Percentiles rank a stretch among this genome's conserved stretches.
These are phyloP conservation scores for Syncephalastrum sp. DNA, from an alignment of 371 early-diverging fungal genomes.

Conservation along the genomic window DNA sequence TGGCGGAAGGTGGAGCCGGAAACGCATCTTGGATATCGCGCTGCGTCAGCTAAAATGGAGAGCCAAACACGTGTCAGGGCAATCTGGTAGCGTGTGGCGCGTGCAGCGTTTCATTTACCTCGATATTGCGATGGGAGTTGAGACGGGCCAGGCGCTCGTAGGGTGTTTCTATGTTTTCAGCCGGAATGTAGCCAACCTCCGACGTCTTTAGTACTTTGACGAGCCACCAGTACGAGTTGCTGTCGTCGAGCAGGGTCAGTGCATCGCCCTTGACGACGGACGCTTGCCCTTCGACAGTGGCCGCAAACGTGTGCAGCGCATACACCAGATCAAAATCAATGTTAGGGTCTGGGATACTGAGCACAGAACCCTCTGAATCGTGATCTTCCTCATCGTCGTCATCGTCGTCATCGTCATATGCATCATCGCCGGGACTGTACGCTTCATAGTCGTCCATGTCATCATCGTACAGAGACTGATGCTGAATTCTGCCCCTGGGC, in stretches of 20 bases:
- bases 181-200: constrained; percentile 96
- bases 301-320: constrained; percentile 93
- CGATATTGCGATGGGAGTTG: constrained; percentile 83
- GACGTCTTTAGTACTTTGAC: constrained; percentile 86
- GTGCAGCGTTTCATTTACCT: constrained; percentile 20
- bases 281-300: constrained; percentile 94
- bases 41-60: constrained; percentile 28
- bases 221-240: constrained; percentile 98
- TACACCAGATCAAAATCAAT: constrained; percentile 83
- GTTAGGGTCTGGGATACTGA: constrained; percentile 69
- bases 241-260: constrained; percentile 89
- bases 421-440: constrained; percentile 18
- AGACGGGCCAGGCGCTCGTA: constrained; percentile 88
- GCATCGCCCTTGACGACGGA: constrained; percentile 89
- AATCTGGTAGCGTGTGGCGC: too few species aligned
- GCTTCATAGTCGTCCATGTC: constrained; percentile 40
- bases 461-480: constrained; percentile 43
- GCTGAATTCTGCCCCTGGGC: constrained; percentile 15
- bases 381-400: constrained; percentile 45
- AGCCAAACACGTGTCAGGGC: constrained; percentile 1
- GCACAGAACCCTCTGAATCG: constrained; percentile 51
- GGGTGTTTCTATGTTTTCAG: constrained; percentile 96
- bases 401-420: constrained; percentile 37
- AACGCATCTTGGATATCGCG: constrained; percentile 48
- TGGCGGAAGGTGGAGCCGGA: constrained; percentile 42